These are phyloP conservation scores for Panus rudis DNA, from an alignment of 768 basidiomycete species.

Conservation along the genomic window DNA sequence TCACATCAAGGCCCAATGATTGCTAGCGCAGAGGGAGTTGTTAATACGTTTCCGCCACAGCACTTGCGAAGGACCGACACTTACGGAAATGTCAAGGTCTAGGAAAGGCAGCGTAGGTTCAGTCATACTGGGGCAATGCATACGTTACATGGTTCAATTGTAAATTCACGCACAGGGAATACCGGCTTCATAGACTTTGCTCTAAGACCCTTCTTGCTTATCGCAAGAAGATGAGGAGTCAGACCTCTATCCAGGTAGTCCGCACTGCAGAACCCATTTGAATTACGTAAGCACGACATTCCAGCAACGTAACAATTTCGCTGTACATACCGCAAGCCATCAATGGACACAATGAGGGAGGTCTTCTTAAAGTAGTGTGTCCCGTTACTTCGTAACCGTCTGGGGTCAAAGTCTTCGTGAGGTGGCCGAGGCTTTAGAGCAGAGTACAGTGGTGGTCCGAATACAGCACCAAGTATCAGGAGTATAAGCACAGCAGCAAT, in stretches of 20 bases:
- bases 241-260: conserved; percentile 83
- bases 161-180: conserved; percentile 69
- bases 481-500: conserved; percentile 4
- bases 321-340: conserved; percentile 60
- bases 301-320: background rate
- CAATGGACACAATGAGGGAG: conserved; percentile 80
- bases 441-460: conserved; percentile 1
- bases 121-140: conserved; percentile 1
- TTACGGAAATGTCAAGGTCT: conserved; percentile 90
- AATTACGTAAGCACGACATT: conserved; percentile 7
- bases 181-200: conserved; percentile 85
- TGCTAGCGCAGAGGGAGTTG: conserved; percentile 39
- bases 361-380: conserved; percentile 79
- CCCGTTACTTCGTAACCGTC: conserved; percentile 60
- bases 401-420: conserved; percentile 28
- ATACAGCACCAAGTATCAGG: conserved; percentile 8
- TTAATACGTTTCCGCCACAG: conserved; percentile 4
- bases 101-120: conserved; percentile 6
- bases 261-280: conserved; percentile 39
- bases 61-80: conserved; percentile 24
- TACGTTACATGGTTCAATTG: background rate
- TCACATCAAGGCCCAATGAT: conserved; percentile 87
- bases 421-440: conserved; percentile 2
- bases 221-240: conserved; percentile 75
- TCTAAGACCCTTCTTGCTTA: conserved; percentile 76